phyloP scores from a whole-genome alignment of 1,139 yeast species.

The Lodderomyces beijingensis region DNA sequence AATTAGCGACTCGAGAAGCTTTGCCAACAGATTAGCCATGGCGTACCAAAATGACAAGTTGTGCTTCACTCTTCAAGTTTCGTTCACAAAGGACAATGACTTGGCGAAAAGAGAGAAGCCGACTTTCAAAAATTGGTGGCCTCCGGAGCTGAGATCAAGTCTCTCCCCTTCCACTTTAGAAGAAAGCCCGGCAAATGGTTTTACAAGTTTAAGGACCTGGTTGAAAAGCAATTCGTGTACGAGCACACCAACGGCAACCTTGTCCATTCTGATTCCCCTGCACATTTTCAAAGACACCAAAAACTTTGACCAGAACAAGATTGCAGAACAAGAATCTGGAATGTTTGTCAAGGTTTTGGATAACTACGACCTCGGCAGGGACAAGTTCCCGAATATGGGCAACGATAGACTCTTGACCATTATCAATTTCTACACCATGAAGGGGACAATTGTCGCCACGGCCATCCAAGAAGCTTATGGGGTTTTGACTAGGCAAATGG shows the following conservation, averaged over 20 bases:
- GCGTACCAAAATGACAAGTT: constrained; percentile 53
- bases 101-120: constrained; percentile 13
- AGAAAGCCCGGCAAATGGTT: constrained; percentile 27
- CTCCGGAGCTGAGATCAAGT: constrained; percentile 12
- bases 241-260: constrained; percentile 32
- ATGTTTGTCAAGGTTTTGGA: constrained; percentile 32
- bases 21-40: constrained; percentile 53
- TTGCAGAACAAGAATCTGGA: constrained; percentile 31
- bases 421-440: constrained; percentile 24
- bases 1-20: constrained; percentile 52
- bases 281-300: constrained; percentile 22
- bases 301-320: constrained; percentile 16
- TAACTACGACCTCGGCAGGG: constrained; percentile 20
- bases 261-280: constrained; percentile 26
- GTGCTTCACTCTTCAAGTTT: constrained; percentile 49
- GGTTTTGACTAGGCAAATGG: constrained; percentile 21
- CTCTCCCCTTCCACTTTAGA: constrained; percentile 29
- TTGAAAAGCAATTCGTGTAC: constrained; percentile 23
- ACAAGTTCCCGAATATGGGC: constrained; percentile 27
- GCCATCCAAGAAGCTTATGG: constrained; percentile 38
- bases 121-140: constrained; percentile 8
- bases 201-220: constrained; percentile 26
- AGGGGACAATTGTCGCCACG: constrained; percentile 27
- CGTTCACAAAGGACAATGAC: constrained; percentile 39
- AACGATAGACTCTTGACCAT: constrained; percentile 33